These are phyloP conservation scores for Linum lewisii DNA, from an alignment of 345 rosid species.

Conservation along the genomic window DNA sequence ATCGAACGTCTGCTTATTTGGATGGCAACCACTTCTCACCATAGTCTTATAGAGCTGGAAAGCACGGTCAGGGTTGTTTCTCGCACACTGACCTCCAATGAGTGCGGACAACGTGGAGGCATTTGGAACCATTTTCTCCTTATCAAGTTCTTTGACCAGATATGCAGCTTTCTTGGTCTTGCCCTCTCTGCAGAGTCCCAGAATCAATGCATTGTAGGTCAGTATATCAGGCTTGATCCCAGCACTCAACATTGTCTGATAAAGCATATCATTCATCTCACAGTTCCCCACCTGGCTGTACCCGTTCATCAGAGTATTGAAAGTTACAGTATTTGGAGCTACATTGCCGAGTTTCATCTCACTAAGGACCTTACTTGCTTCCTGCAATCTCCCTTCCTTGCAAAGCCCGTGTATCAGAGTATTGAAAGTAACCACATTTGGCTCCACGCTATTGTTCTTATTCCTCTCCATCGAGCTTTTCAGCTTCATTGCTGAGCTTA, in stretches of 20 bases:
- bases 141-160: conserved; percentile 64
- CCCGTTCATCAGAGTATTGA: conserved; percentile 68
- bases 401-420: conserved; percentile 61
- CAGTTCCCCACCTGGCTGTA: conserved; percentile 41
- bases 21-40: conserved; percentile 60
- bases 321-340: conserved; percentile 52
- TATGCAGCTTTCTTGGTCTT: conserved; percentile 89
- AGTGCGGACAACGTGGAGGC: conserved; percentile 76
- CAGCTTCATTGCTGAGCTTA: conserved; percentile 52
- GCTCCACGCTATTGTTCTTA: conserved; percentile 41
- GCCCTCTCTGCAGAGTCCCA: conserved; percentile 68
- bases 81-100: conserved; percentile 61
- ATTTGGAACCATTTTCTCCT: conserved; percentile 57
- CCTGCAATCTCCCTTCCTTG: conserved; percentile 41
- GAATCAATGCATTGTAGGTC: conserved; percentile 70
- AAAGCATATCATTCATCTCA: conserved; percentile 52
- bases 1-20: conserved; percentile 39
- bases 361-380: conserved; percentile 48
- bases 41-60: conserved; percentile 64
- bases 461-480: conserved; percentile 43
- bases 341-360: conserved; percentile 58
- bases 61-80: conserved; percentile 57
- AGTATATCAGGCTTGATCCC: conserved; percentile 55
- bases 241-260: conserved; percentile 52
- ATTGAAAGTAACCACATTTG: conserved; percentile 60